Evolutionary conservation across 768 basidiomycete genomes (phyloP), one percentile per base, ranked within the genome.

Genomic region (Hortiboletus campestris): DNA sequence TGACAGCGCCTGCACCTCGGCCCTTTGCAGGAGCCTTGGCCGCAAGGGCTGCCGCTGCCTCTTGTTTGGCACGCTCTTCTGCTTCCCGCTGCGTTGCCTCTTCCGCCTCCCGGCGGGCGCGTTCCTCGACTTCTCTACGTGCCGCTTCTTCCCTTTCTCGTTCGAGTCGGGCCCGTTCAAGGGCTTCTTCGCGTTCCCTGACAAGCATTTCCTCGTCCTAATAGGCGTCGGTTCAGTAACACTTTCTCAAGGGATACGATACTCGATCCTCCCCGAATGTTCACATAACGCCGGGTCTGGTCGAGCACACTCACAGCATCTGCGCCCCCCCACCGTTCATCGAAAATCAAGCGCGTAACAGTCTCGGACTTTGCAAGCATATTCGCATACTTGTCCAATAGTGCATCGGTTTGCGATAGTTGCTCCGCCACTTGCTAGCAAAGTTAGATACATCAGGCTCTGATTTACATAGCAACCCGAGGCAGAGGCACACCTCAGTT

Each of bases 261-360:
- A 17, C 59, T 32, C 45, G 39, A 29, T 35, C 12, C 22, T 16
- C 39, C 46, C 34, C 19, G 19, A 12, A 14, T 8, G 35, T 44
- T 13, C 9, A 36, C 22, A 10, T n/a, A 25, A 45, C 29, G 14
- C 4, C 12, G 6, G 20, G 39, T 34, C 28, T 2, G 19, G 36
- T 35, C 20, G 28, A 43, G 43, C 31, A 49, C 20, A 74, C 83
- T 73, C 65, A 89, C 90, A 42, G 76, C 82, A 57, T 88, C 86
- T 38, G 84, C 87, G 2, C 90, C 90, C 51, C 80, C 74, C 88
- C 88, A 92, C 55, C 81, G 74, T 57, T 89, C 86, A 66, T 92
- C 89, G 57, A 91, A 84, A 17, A 92, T 82, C 54, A 91, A 70
- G 31, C 80, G 80, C 3, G 88, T 75, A 57, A 82, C 78, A 14